Evolutionary conservation across 257 asterid genomes (phyloP), one percentile per base, ranked within the genome.

Genomic region (Eucommia ulmoides): DNA sequence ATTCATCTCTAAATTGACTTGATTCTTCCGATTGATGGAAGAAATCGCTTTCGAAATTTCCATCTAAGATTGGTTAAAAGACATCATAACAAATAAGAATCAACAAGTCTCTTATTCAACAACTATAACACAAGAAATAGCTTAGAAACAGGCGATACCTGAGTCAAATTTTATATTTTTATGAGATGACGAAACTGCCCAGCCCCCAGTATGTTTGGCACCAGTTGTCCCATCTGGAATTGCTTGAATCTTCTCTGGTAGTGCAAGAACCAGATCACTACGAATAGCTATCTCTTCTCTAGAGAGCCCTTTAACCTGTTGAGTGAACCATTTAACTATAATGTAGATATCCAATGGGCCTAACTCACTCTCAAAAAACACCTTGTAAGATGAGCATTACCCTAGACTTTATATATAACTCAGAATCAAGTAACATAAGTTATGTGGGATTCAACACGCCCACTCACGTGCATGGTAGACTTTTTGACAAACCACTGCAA

Each of bases 221-320:
- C 47, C 24, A 7, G 58, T 22, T 23, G 55, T 48, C 7, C 93
- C 84, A 52, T 89, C 98, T 7, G 92, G 73, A 50, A 89, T 83
- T 14, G 78, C 84, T 49, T 68, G 70, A 54, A 89, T 83, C 67
- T 87, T 71, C 49, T 83, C 86, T 0, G 86, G 72, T 45, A 89
- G 76, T 20, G 78, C 66, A 18, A 80, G 73, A 53, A 83, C 94
- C 41, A 89, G 64, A 50, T 89, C 94, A 1, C n/a, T 44, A 33
- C 96, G 93, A 44, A 76, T 71, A 55, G 75, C 92, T 24, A 60
- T 25, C 54, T 89, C 94, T 61, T 89, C 94, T 25, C 35, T 65
- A 0, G 93, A 54, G 29, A 86, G 54, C 41, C 87, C 88, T 76
- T 83, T 86, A 42, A 80, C 88, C 94, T 89, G 77, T n/a, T 33